phyloP scores from a whole-genome alignment of 768 basidiomycete species.

The Tulasnella sp. region DNA sequence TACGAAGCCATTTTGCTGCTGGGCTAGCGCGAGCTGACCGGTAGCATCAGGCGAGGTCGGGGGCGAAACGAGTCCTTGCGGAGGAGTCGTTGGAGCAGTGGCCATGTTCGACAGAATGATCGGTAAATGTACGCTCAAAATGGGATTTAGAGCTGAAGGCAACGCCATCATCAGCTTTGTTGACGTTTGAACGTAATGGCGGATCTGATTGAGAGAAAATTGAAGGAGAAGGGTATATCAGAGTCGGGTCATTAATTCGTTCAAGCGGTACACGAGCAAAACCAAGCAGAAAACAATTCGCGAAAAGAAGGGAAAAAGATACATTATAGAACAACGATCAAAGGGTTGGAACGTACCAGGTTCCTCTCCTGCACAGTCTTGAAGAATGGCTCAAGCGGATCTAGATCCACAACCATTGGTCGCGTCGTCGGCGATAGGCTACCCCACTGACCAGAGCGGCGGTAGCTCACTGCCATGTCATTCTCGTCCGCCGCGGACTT shows the following conservation, averaged over 20 bases:
- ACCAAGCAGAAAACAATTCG: not conserved
- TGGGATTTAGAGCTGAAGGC: conserved; percentile 31
- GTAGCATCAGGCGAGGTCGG: conserved; percentile 1
- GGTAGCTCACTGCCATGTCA: not conserved
- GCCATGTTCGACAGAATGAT: conserved; percentile 32
- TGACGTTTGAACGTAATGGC: conserved; percentile 35
- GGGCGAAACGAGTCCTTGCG: not conserved
- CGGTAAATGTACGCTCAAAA: conserved; percentile 33
- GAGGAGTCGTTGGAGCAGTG: conserved; percentile 14
- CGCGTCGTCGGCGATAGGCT: conserved; percentile 7
- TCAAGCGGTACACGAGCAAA: not conserved
- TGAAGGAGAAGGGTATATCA: conserved; percentile 11
- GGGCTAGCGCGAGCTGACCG: not conserved
- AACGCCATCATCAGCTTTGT: conserved; percentile 38
- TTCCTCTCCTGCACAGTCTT: conserved; percentile 17
- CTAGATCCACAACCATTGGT: conserved; percentile 7
- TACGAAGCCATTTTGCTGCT: not conserved
- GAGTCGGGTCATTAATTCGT: not conserved
- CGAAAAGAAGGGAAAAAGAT: not conserved
- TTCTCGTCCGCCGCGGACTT: not conserved
- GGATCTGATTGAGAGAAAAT: conserved; percentile 26
- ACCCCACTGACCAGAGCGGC: conserved; percentile 13
- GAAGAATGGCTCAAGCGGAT: conserved; percentile 19
- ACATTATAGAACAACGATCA: not conserved
- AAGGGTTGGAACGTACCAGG: conserved; percentile 15